Conservation (phyloP, 331 rosid genomes). For the Rosa hybrid region DNA sequence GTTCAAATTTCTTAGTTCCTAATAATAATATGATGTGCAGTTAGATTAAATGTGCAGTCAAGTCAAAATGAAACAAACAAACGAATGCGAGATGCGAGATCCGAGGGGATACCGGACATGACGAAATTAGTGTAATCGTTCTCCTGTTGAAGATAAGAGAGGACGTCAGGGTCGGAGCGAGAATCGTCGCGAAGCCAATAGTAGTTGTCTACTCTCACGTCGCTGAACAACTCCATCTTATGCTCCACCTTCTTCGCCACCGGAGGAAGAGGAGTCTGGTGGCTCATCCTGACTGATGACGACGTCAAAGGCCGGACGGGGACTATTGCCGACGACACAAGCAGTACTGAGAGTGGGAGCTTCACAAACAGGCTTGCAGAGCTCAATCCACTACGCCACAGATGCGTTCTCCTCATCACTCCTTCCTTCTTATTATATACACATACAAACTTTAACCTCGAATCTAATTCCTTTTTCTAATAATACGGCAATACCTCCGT, state of each 20-base stretch:
- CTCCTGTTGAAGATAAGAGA: conserved; percentile 66
- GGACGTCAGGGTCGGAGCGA: conserved; percentile 61
- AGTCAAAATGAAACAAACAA: no score
- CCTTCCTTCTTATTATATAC: neutral
- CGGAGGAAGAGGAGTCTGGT: conserved; percentile 32
- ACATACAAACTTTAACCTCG: neutral
- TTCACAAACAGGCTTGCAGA: neutral
- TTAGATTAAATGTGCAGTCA: no score
- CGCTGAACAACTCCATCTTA: conserved; percentile 70
- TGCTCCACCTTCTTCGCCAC: conserved; percentile 78
- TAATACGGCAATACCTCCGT: neutral
- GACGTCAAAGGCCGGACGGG: neutral
- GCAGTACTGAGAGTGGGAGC: neutral
- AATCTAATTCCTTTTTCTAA: no score
- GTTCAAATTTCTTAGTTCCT: conserved; percentile 70
- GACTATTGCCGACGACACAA: neutral
- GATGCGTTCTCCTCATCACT: neutral
- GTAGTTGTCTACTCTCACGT: conserved; percentile 73
- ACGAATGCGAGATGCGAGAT: no score
- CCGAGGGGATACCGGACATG: conserved; percentile 36
- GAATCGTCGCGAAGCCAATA: conserved; percentile 93
- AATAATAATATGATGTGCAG: neutral
- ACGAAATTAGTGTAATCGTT: conserved; percentile 59
- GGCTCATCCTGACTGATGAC: neutral
- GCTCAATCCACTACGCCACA: neutral